Evolutionary conservation across 345 rosid genomes (phyloP).

Genomic region (Euphorbia peplus): DNA sequence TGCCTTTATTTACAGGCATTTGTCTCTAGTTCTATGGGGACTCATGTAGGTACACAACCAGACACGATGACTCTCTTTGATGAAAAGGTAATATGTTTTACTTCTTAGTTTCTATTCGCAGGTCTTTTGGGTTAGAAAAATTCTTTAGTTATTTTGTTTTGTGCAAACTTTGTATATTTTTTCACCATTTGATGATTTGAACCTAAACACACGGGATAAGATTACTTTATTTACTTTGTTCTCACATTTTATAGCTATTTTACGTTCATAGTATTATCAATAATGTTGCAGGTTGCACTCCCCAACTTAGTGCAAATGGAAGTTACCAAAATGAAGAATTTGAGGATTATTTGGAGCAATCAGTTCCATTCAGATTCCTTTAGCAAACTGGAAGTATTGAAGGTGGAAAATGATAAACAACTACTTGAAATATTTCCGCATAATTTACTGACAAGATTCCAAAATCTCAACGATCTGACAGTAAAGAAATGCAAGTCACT

Average conservation of each 20-base stretch:
- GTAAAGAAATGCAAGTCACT: background rate
- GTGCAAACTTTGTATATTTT: too few species aligned
- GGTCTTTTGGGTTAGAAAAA: too few species aligned
- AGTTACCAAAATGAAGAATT: background rate
- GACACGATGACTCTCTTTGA: conserved; percentile 5
- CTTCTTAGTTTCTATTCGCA: too few species aligned
- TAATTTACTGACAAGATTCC: too few species aligned
- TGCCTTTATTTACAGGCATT: conserved; percentile 11
- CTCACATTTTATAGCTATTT: too few species aligned
- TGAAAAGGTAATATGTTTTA: conserved; percentile 1
- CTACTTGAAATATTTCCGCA: too few species aligned
- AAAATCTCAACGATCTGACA: background rate
- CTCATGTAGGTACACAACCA: background rate
- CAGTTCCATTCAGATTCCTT: background rate
- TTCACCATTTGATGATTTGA: too few species aligned
- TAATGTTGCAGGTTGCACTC: background rate
- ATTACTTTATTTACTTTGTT: too few species aligned
- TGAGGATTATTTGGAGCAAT: conserved; percentile 5
- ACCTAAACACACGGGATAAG: too few species aligned
- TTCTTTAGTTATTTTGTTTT: too few species aligned
- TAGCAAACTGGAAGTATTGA: background rate
- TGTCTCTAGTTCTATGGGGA: background rate
- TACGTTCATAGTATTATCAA: too few species aligned
- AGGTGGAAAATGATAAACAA: too few species aligned
- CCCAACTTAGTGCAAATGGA: background rate